A percentile compares a stretch with the other conserved stretches of the same genome.
These are phyloP conservation scores for Pseudonitzschia multiseries DNA, from an alignment of 108 stramenopile genomes.

Conservation along the genomic window DNA sequence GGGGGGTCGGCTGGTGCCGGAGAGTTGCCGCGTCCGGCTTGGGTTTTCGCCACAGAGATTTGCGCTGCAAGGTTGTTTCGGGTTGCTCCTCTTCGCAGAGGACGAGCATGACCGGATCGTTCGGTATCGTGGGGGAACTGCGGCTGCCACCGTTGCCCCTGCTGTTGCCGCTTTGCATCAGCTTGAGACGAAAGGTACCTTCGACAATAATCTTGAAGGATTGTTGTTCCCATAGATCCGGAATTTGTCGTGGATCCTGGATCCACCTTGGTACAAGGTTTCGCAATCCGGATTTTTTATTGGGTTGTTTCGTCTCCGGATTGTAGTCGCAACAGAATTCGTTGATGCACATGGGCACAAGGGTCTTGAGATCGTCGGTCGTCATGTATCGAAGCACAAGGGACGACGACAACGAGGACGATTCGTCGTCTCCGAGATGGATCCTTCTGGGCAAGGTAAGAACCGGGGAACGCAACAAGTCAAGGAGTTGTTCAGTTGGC, in stretches of 20 bases:
- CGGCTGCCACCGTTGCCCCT: not conserved
- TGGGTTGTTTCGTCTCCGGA: no score
- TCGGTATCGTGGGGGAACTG: not conserved
- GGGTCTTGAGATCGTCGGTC: slow-evolving; percentile 16
- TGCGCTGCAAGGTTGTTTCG: not conserved
- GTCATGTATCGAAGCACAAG: slow-evolving; percentile 33
- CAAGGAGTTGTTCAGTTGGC: not conserved
- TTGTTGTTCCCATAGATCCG: slow-evolving; percentile 27
- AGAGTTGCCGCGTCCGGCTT: not conserved
- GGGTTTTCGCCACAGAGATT: not conserved
- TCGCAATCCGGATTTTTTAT: not conserved
- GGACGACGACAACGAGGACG: not conserved
- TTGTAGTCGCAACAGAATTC: slow-evolving; percentile 27
- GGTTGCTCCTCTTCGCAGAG: slow-evolving; percentile 7
- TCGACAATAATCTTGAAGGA: slow-evolving; percentile 24
- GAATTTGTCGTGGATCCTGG: slow-evolving; percentile 9
- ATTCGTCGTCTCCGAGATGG: not conserved
- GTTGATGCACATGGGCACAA: slow-evolving; percentile 37
- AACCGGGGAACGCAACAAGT: not conserved
- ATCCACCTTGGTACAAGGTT: not conserved
- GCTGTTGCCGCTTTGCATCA: not conserved
- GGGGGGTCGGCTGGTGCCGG: not conserved
- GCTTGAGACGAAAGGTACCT: slow-evolving; percentile 24
- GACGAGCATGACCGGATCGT: slow-evolving; percentile 33
- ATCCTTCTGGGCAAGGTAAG: not conserved